Evolutionary conservation across 257 asterid species (phyloP), one percentile per base, ranked within the genome.

Genomic region (Coffea eugenioides): DNA sequence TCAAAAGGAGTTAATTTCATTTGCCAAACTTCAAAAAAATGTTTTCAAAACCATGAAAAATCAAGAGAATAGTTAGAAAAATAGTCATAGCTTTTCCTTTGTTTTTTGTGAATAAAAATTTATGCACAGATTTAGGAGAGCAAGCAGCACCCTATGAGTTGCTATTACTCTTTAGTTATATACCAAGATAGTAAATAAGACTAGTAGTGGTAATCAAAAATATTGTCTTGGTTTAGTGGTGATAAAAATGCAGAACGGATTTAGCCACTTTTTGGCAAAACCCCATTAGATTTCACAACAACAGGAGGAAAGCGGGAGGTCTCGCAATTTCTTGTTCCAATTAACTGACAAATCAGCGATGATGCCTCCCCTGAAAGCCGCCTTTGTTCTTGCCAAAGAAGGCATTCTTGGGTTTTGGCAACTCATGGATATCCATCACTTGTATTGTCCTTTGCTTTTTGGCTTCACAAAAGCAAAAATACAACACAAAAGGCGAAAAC

Each of bases 401-500:
- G 85, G 90, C 80, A 73, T 95, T 93, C 92, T 87, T 95, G 23
- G 97, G 94, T 81, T 89, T 94, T 39, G 99, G 99, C 70, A 96
- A 82, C 87, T 96, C 97, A 57, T 90, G 97, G 82, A 96, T 94
- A 85, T 96, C 99, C 99, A 96, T 92, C 91, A 93, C 90, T 81
- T 92, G 99, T 77, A 96, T 92, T 73, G 92, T 94, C 87, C 97
- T 90, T 85, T 96, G 98, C 95, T 88, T 96, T 89, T 92, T 94
- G 83, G 99, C 99, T 94, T 88, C 97, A 90, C 74, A 77, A 81
- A 45, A 71, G 77, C 52, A 75, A 88, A 73, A 71, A 76, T 3
- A 74, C 76, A 74, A 78, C 79, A 81, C 80, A 84, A 84, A 41
- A 76, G 75, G 36, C 70, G 77, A 66, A 71, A 84, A 78, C 54